phyloP scores from a whole-genome alignment of 306 rosid species.

The Parietaria judaica region DNA sequence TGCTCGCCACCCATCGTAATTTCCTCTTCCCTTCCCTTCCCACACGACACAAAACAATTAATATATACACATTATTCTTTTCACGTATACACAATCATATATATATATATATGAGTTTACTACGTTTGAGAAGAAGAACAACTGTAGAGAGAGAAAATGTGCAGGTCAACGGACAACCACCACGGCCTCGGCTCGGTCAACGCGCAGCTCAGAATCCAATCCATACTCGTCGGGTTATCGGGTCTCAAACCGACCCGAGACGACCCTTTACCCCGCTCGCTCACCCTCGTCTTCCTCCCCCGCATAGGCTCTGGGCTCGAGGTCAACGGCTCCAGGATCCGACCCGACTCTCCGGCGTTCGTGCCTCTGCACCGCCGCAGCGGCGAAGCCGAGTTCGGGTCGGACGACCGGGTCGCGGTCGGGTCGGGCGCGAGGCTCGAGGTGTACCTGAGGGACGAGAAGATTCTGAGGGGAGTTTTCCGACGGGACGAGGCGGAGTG shows the following conservation, averaged over 20 bases:
- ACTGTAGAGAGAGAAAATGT: conserved; percentile 16
- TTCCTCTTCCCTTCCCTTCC: not conserved
- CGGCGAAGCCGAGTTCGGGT: conserved; percentile 27
- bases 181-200: conserved; percentile 6
- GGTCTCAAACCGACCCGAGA: conserved; percentile 7
- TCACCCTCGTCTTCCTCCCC: conserved; percentile 37
- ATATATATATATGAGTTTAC: not conserved
- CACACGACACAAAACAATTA: not conserved
- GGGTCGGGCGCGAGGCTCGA: conserved; percentile 34
- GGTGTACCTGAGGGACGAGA: conserved; percentile 32
- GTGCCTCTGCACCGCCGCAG: conserved; percentile 33
- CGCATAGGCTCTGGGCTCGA: conserved; percentile 26
- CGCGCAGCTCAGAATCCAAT: conserved; percentile 20
- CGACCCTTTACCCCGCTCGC: conserved; percentile 25
- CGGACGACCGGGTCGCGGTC: conserved; percentile 29
- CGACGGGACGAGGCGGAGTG: conserved; percentile 28
- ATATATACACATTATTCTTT: no score
- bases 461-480: conserved; percentile 35
- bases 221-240: conserved; percentile 26
- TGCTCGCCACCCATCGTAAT: conserved; percentile 7
- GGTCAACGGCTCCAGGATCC: conserved; percentile 28
- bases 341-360: conserved; percentile 30
- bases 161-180: conserved; percentile 31
- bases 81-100: not conserved
- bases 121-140: not conserved